Evolutionary conservation across 1,139 yeast species (phyloP), one percentile per base, ranked within the genome.

Genomic region (Oligophagozyma castellii): DNA sequence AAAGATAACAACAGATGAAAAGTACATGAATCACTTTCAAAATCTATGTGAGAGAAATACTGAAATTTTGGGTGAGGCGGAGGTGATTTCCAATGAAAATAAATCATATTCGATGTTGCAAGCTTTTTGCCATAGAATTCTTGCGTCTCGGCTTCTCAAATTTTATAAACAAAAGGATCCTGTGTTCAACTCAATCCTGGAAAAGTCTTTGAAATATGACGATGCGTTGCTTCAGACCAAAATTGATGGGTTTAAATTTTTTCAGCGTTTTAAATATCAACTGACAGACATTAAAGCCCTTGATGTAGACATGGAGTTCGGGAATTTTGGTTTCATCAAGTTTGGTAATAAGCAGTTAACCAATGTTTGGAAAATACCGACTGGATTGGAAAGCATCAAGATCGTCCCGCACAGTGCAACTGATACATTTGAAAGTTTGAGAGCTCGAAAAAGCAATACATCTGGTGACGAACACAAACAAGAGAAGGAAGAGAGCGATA

Each of bases 341-440:
- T 30, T 51, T 15, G 56, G 56, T 15, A 48, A 48, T 29, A 51
- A 49, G 30, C 39, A 42, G 22, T 37, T 51, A 3, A 50, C 35
- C 27, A 45, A 39, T 29, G 42, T 46, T 6, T 51, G 56, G 56
- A 51, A 50, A 25, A 40, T 42, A 3, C 32, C 34, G 5, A 43
- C 46, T 14, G 55, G 54, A 3, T 29, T 51, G 7, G 44, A 43
- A 14, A 26, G 32, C 6, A 37, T 45, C n/a, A 26, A 32, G 14
- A 30, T 23, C 4, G 28, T 28, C n/a, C n/a, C n/a, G n/a, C n/a
- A n/a, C n/a, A n/a, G n/a, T n/a, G n/a, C n/a, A n/a, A n/a, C n/a
- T n/a, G n/a, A n/a, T n/a, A n/a, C n/a, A n/a, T n/a, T n/a, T n/a
- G n/a, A n/a, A n/a, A n/a, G n/a, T n/a, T n/a, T n/a, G n/a, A n/a